phyloP scores from a whole-genome alignment of 768 basidiomycete species.

The Gloeophyllum trabeum region DNA sequence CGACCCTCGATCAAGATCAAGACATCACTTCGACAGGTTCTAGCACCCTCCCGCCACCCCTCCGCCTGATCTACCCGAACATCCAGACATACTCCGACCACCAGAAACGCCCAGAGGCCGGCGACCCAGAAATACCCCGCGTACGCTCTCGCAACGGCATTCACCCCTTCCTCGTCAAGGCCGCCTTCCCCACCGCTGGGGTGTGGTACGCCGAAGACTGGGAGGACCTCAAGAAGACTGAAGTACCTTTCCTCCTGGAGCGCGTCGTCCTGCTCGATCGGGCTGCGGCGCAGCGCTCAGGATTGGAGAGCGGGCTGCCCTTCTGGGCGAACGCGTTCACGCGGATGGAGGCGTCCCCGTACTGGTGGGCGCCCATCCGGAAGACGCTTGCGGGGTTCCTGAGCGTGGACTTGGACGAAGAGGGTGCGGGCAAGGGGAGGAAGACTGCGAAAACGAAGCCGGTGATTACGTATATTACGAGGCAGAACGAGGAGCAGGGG shows the following conservation, averaged over 20 bases:
- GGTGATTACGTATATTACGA: conserved; percentile 5
- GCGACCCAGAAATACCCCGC: conserved; percentile 20
- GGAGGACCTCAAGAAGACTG: conserved; percentile 59
- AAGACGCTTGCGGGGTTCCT: conserved; percentile 23
- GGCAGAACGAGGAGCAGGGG: not conserved
- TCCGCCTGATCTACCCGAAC: conserved; percentile 67
- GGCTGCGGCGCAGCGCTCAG: conserved; percentile 40
- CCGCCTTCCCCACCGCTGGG: conserved; percentile 61
- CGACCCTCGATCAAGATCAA: conserved; percentile 11
- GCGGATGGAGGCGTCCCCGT: conserved; percentile 27
- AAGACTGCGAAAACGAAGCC: conserved; percentile 5
- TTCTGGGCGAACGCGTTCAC: conserved; percentile 31
- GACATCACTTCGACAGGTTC: conserved; percentile 1
- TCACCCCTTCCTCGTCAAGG: conserved; percentile 28
- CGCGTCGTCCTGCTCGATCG: conserved; percentile 71
- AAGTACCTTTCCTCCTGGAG: conserved; percentile 62
- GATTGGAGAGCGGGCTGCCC: conserved; percentile 21
- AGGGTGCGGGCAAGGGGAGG: conserved; percentile 4
- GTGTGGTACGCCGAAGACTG: conserved; percentile 68
- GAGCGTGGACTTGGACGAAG: conserved; percentile 8
- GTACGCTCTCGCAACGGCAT: conserved; percentile 15
- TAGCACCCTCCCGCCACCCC: conserved; percentile 34
- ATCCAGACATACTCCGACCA: conserved; percentile 46
- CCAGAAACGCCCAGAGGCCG: conserved; percentile 17
- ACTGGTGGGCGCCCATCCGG: conserved; percentile 56